Evolutionary conservation across 176 grass and related monocot species (phyloP).

Genomic region (Zea mays): Zm-B73-REFERENCE-NAM-5.0 NC_050099.1:150754501-150755000

Average conservation of each 20-base stretch:
- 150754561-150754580: constrained; percentile 27
- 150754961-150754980: neutral
- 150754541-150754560: constrained; percentile 38
- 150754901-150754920: neutral
- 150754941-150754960: neutral
- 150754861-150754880: neutral
- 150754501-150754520: constrained; percentile 4
- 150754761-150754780: neutral
- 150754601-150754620: constrained; percentile 56
- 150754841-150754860: neutral
- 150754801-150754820: neutral
- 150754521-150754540: constrained; percentile 31
- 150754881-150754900: neutral
- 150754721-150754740: constrained; percentile 89
- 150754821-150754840: constrained; percentile 33
- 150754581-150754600: constrained; percentile 21
- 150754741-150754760: constrained; percentile 49
- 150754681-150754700: constrained; percentile 66
- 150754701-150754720: constrained; percentile 90
- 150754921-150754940: neutral
- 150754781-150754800: neutral
- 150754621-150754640: constrained; percentile 40
- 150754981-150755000: neutral
- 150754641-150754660: constrained; percentile 91
- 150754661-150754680: constrained; percentile 53